These are phyloP conservation scores for Xylona heveae DNA, from an alignment of 495 filamentous ascomycete genomes.

Conservation along the genomic window DNA sequence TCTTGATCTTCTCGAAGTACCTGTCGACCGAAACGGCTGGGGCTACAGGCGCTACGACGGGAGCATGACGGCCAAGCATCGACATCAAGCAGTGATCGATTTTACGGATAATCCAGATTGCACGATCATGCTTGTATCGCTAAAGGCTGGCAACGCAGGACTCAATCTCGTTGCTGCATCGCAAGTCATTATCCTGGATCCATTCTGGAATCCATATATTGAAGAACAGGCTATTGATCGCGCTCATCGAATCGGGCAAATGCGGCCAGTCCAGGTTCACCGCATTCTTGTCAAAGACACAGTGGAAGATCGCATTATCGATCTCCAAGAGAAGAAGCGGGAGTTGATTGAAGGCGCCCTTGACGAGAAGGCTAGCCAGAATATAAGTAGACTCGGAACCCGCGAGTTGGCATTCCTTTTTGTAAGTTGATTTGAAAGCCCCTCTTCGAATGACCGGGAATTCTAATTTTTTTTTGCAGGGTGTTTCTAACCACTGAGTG, in stretches of 20 bases:
- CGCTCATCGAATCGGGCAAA: constrained; percentile 78
- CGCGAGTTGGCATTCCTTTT: constrained; percentile 54
- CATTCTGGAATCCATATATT: constrained; percentile 92
- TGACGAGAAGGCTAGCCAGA: constrained; percentile 52
- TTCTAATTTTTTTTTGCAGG: too few species aligned
- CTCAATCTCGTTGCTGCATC: constrained; percentile 76
- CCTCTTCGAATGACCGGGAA: too few species aligned
- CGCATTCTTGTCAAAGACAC: constrained; percentile 57
- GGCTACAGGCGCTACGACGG: constrained; percentile 70
- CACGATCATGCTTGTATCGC: constrained; percentile 67
- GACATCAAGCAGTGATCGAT: constrained; percentile 47
- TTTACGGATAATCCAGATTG: constrained; percentile 46
- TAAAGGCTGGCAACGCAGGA: constrained; percentile 82
- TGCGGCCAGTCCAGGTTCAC: constrained; percentile 52
- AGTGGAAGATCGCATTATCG: constrained; percentile 77
- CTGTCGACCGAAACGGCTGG: constrained; percentile 40
- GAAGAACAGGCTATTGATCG: constrained; percentile 92
- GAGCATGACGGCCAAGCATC: constrained; percentile 45
- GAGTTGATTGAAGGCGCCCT: constrained; percentile 60
- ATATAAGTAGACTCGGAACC: constrained; percentile 35
- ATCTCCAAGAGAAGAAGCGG: constrained; percentile 68
- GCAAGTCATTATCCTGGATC: constrained; percentile 80
- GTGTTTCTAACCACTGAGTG: too few species aligned
- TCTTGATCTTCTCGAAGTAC: constrained; percentile 83
- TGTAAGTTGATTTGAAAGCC: too few species aligned